Base-by-base conservation (phyloP, 805 yeast genomes). In the Teunomyces pallodes region DNA sequence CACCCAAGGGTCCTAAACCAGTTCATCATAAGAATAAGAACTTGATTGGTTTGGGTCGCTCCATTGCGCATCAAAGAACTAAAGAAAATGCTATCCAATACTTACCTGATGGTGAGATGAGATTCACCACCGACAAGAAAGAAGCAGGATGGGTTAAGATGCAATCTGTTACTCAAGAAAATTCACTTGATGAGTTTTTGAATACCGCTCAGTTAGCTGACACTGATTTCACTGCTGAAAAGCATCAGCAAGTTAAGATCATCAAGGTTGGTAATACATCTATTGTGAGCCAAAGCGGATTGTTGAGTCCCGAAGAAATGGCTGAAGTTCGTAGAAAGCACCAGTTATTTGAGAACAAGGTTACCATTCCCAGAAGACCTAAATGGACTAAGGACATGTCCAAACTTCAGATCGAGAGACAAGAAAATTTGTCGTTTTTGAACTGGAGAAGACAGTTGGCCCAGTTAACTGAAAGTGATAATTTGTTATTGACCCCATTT, bases 381-480 rank as follows among this genome's bases (percentile, higher is more conserved):
- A 60, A 70, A 40, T 94, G 99, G 99, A 79, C 74, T 46, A 78
- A 77, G 50, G 71, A 67, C 3, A 90, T 84, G 72, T 82, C 92
- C 30, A 84, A 84, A 54, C 75, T 76, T 35, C 87, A 90, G 68
- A 79, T 94, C 31, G 96, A 92, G 54, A 79, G 92, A 62, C 82
- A 80, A 56, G 99, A 94, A 70, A 89, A 86, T 59, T 87, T 89
- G 53, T 86, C 97, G 1, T 94, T 94, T 61, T 77, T 94, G 59
- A 86, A 87, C 28, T 94, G 99, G 99, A 82, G 99, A 72, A 78
- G 98, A 62, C 84, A 83, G 44, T 76, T 94, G 52, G 99, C 99
- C 0, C 67, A 77, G 39, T 74, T 94, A 48, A 95, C 91, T 54
- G 96, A 92, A 65, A 80, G 79, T 56, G 82, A 90, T 54, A 96